Percentiles rank a stretch among this genome's conserved stretches.
These are phyloP conservation scores for Phascolomyces articulosus DNA, from an alignment of 371 early-diverging fungal species.

Conservation along the genomic window DNA sequence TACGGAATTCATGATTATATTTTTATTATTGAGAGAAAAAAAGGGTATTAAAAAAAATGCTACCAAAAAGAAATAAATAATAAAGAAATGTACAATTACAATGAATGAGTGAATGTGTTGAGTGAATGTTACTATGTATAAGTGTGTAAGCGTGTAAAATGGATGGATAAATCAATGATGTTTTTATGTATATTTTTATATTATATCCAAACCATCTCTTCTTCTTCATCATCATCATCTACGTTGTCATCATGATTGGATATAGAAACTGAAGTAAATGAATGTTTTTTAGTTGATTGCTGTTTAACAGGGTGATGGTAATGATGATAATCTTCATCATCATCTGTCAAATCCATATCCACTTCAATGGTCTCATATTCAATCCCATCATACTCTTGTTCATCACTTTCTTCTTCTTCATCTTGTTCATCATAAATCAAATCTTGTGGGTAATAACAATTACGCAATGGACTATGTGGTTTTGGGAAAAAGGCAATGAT, in stretches of 20 bases:
- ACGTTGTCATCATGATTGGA: neutral
- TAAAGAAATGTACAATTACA: too few species aligned
- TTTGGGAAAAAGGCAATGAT: conserved; percentile 47
- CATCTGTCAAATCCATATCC: conserved; percentile 23
- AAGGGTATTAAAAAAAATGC: too few species aligned
- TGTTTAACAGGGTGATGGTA: neutral
- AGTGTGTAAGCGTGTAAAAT: too few species aligned
- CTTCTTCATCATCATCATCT: conserved; percentile 3
- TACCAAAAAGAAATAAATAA: too few species aligned
- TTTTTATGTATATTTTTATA: too few species aligned
- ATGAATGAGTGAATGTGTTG: too few species aligned
- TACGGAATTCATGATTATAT: too few species aligned
- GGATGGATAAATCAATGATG: too few species aligned
- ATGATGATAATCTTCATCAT: conserved; percentile 1
- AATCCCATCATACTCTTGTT: conserved; percentile 1
- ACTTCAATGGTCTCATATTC: conserved; percentile 31
- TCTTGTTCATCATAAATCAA: conserved; percentile 31
- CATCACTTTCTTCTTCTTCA: conserved; percentile 16
- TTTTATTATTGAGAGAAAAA: too few species aligned
- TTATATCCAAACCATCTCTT: conserved; percentile 7
- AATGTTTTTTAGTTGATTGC: too few species aligned
- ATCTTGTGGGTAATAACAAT: conserved; percentile 33
- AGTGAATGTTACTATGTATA: too few species aligned
- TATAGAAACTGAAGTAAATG: neutral
- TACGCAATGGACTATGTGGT: conserved; percentile 42